A percentile compares a stretch with the other conserved stretches of the same genome.
Conservation (phyloP, 352 stramenopile genomes). For the Aphanomyces stellatus region DNA sequence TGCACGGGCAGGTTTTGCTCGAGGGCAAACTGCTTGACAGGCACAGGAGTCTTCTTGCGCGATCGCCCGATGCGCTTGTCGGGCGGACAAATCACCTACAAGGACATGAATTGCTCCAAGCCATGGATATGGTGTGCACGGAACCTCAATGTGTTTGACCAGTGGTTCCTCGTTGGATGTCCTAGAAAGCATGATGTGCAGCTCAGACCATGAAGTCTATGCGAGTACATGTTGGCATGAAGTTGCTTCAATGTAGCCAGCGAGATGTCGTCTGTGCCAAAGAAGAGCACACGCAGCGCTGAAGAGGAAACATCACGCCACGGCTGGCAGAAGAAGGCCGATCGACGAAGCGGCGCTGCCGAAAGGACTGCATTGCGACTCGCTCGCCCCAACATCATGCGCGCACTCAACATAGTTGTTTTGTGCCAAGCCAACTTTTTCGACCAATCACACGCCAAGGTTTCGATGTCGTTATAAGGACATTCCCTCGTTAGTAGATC, state of each 20-base stretch:
- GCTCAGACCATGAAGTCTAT: no score
- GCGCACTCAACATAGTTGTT: conserved; percentile 2
- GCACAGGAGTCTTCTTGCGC: conserved; percentile 53
- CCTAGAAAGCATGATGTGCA: not conserved
- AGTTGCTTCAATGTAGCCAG: conserved; percentile 61
- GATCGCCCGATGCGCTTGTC: conserved; percentile 62
- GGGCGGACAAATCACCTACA: conserved; percentile 72
- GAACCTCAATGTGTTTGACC: conserved; percentile 17
- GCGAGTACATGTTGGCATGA: conserved; percentile 49
- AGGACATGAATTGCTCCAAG: not conserved
- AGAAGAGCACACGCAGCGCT: conserved; percentile 59
- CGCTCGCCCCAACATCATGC: not conserved
- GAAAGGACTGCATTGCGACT: not conserved
- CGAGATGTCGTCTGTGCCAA: conserved; percentile 79
- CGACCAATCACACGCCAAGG: not conserved
- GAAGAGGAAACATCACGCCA: not conserved
- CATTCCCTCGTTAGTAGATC: conserved; percentile 3
- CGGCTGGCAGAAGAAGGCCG: not conserved
- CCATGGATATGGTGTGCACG: not conserved
- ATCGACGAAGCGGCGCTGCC: not conserved
- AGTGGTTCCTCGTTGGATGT: not conserved
- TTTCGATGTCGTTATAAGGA: conserved; percentile 9
- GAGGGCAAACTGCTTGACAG: conserved; percentile 64
- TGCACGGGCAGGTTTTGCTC: conserved; percentile 47
- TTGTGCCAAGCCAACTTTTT: not conserved